Conservation (phyloP, 495 filamentous ascomycete species). For the Thozetella sp. region DNA sequence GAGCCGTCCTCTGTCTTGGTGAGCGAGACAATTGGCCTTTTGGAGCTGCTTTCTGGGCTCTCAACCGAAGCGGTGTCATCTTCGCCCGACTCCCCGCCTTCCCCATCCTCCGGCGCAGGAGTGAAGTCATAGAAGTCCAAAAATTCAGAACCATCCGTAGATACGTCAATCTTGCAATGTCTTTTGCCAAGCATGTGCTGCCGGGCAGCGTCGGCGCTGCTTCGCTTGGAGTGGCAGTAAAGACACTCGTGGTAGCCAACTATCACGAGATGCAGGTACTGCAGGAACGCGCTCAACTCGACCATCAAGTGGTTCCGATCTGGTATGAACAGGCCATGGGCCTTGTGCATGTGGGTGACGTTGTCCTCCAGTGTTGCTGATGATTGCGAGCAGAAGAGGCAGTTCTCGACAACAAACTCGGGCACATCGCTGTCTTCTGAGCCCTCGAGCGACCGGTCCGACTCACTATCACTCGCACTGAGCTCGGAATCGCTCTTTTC, state of each 20-base stretch:
- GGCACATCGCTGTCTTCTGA: background rate
- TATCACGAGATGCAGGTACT: constrained; percentile 35
- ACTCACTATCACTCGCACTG: background rate
- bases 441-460: background rate
- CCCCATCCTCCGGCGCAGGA: constrained; percentile 6
- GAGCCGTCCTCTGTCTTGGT: constrained; percentile 8
- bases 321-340: constrained; percentile 33
- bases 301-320: constrained; percentile 21
- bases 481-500: background rate
- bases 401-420: constrained; percentile 7
- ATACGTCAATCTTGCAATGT: constrained; percentile 30
- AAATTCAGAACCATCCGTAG: constrained; percentile 19
- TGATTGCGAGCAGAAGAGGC: constrained; percentile 21
- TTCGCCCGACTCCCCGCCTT: constrained; percentile 7
- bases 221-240: constrained; percentile 20
- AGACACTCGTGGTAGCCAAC: constrained; percentile 38
- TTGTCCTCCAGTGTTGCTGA: constrained; percentile 20
- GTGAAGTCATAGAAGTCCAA: constrained; percentile 26
- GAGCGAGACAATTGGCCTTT: background rate
- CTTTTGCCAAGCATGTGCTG: constrained; percentile 33
- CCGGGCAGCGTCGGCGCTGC: constrained; percentile 19
- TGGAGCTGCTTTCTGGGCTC: background rate
- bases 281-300: constrained; percentile 29
- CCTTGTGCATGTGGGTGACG: constrained; percentile 32
- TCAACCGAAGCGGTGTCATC: background rate